Base-by-base conservation (phyloP, 768 basidiomycete species). In the Lactifluus rugatus region DNA sequence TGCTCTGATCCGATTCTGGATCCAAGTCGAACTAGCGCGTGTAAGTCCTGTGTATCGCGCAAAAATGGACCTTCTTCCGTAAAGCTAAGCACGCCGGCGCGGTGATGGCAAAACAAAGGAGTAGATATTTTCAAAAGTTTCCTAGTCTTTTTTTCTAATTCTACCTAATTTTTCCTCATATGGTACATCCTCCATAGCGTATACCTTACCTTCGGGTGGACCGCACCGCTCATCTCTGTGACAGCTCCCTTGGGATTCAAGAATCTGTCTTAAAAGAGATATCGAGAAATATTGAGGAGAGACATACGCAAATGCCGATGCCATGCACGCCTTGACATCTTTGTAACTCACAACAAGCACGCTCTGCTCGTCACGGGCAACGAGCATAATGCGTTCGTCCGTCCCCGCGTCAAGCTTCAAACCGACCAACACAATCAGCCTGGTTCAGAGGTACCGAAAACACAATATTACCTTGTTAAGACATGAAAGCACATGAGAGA, bases 351-450 rank as follows among this genome's bases (percentile, higher is more conserved):
- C 93, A 9, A 95, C 89, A 16, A 97, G 78, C 69, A 93, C 96
- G 66, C 87, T 93, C 74, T 95, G 94, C 69, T 98, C 96, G 69
- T 99, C 95, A 47, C 95, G 78, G 6, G 93, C 84, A 26, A 96
- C 83, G 25, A 99, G 80, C 93, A 97, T 95, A 63, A 99, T 77
- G 61, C 85, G 85, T 69, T 99, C 96, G 45, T 98, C 95, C 14
- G 87, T 81, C 6, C 94, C 95, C 8, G 86, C 85, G 69, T 99
- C 96, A 51, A 98, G 81, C 91, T 95, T 50, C 62, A 10, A 28
- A n/a, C 44, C 39, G 48, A 46, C 13, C 48, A 34, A 10, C 32
- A 47, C 25, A 3, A 58, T 53, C 42, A 52, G 57, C n/a, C 5
- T 28, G n/a, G 19, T 19, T 19, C 14, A 52, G 25, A 5, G 19